These are phyloP conservation scores for Phytophthora sansomeana DNA, from an alignment of 352 stramenopile genomes.

Conservation along the genomic window DNA sequence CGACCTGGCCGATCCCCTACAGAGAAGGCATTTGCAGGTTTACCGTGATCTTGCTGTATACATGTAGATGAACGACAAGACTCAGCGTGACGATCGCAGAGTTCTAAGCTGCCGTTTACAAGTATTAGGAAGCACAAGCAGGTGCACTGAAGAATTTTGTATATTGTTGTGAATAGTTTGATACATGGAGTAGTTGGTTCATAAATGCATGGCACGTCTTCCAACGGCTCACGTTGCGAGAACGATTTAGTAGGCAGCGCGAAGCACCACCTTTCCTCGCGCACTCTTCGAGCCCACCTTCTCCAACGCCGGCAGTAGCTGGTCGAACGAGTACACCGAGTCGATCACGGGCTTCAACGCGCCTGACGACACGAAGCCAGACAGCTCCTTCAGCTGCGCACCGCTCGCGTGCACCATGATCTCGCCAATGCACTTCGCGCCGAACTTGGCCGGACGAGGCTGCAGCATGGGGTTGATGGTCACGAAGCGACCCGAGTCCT, in stretches of 20 bases:
- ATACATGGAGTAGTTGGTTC: slow-evolving; percentile 1
- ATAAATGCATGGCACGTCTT: slow-evolving; percentile 5
- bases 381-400: slow-evolving; percentile 48
- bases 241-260: not conserved
- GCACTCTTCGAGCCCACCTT: not conserved
- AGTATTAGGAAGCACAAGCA: too few relatives aligned
- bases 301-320: slow-evolving; percentile 45
- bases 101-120: too few relatives aligned
- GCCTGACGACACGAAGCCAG: slow-evolving; percentile 36
- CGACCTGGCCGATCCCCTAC: not conserved
- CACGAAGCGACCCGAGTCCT: slow-evolving; percentile 33
- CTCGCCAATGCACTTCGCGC: slow-evolving; percentile 39
- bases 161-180: slow-evolving; percentile 6
- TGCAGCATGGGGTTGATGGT: slow-evolving; percentile 44
- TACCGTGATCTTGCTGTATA: too few relatives aligned
- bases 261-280: not conserved
- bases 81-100: too few relatives aligned
- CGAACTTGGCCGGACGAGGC: slow-evolving; percentile 46
- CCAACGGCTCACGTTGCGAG: not conserved
- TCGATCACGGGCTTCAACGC: slow-evolving; percentile 44
- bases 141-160: not conserved
- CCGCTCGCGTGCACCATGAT: slow-evolving; percentile 39
- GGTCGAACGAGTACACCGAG: slow-evolving; percentile 52
- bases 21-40: not conserved
- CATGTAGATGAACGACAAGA: too few relatives aligned